Evolutionary conservation across 148 eudicot species (phyloP).

Genomic region (Heliosperma pusillum): DNA sequence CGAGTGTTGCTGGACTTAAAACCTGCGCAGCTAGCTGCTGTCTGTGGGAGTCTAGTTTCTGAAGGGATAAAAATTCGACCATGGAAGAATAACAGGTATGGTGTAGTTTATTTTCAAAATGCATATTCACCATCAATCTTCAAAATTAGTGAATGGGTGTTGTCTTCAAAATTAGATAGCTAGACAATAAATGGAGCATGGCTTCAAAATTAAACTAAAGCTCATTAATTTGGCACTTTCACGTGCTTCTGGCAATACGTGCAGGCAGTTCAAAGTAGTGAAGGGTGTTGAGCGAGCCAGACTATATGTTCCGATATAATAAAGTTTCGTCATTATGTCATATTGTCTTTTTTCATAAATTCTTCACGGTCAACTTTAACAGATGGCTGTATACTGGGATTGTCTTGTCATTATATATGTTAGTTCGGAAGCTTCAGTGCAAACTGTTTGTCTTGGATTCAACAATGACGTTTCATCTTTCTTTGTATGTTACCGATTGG

Average conservation of each 20-base stretch:
- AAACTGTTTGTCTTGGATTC: constrained; percentile 1
- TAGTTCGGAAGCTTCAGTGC: background rate
- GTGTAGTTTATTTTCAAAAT: constrained; percentile 1
- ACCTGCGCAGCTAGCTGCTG: constrained; percentile 98
- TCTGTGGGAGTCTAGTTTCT: constrained; percentile 85
- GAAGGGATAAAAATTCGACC: constrained; percentile 95
- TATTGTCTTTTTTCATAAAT: background rate
- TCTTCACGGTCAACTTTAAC: background rate
- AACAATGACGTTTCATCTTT: background rate
- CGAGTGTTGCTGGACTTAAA: constrained; percentile 66
- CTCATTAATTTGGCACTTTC: background rate
- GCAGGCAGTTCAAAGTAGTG: background rate
- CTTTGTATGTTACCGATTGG: background rate
- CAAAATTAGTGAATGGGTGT: too few relatives aligned
- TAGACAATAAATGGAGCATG: background rate
- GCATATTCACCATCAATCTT: background rate
- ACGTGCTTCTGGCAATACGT: background rate
- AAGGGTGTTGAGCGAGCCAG: background rate
- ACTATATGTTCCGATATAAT: background rate
- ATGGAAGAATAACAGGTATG: constrained; percentile 80
- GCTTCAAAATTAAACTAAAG: background rate
- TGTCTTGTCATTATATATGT: too few relatives aligned
- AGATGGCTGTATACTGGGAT: background rate
- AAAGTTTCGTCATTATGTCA: background rate
- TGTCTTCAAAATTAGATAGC: too few relatives aligned